Evolutionary conservation across 352 stramenopile genomes (phyloP).

Genomic region (Pythium rishiriense): DNA sequence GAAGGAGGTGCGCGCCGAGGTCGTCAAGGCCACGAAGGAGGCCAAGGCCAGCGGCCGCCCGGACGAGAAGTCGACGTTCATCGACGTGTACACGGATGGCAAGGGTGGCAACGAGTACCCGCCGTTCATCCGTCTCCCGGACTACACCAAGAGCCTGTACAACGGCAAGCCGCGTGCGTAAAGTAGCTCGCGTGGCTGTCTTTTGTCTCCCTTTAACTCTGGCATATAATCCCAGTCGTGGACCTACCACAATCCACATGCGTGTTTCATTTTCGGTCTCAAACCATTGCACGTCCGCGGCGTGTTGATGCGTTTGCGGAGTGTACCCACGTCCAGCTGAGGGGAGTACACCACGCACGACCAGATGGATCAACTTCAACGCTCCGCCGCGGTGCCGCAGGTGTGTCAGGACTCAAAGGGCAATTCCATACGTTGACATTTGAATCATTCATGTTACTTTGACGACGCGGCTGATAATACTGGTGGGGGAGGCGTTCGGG

Average conservation of each 20-base stretch:
- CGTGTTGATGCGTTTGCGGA: too few species aligned
- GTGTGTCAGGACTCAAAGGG: constrained; percentile 15
- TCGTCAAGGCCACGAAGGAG: constrained; percentile 95
- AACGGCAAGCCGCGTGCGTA: constrained; percentile 65
- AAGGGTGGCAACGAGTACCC: constrained; percentile 92
- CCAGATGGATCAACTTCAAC: too few species aligned
- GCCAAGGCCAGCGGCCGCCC: constrained; percentile 82
- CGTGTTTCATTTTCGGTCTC: background rate
- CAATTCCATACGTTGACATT: constrained; percentile 34
- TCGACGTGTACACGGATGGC: constrained; percentile 91
- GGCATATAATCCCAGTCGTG: background rate
- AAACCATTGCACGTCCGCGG: too few species aligned
- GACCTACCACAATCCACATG: background rate
- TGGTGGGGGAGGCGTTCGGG: constrained; percentile 3
- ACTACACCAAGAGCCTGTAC: constrained; percentile 94
- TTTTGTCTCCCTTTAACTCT: background rate
- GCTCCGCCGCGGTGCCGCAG: background rate
- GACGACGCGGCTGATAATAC: constrained; percentile 17
- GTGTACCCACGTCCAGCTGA: too few species aligned
- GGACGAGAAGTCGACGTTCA: constrained; percentile 53
- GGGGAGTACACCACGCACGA: too few species aligned
- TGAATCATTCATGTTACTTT: constrained; percentile 18
- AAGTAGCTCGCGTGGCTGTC: background rate
- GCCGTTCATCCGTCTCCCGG: constrained; percentile 97
- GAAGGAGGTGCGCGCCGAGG: constrained; percentile 97